phyloP scores from a whole-genome alignment of 371 early-diverging fungal species.

The Saksenaea vasiformis region DNA sequence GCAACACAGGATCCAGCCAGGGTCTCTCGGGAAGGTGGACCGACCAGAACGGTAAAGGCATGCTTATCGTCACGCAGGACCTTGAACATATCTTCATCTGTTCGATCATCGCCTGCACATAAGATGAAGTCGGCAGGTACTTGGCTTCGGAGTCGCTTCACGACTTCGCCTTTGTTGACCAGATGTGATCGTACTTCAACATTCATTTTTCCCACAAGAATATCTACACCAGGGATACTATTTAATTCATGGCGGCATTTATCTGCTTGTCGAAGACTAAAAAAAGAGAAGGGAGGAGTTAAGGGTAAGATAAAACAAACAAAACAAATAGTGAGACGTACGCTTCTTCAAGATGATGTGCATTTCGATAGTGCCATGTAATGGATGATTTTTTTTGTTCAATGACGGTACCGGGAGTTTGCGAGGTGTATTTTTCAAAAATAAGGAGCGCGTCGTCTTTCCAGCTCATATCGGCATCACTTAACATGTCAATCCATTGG shows the following conservation, averaged over 20 bases:
- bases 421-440: slow-evolving; percentile 86
- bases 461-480: slow-evolving; percentile 86
- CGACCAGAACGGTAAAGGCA: slow-evolving; percentile 37
- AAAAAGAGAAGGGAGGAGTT: neutral
- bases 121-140: slow-evolving; percentile 75
- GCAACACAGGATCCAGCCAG: slow-evolving; percentile 34
- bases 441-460: slow-evolving; percentile 83
- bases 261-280: slow-evolving; percentile 65
- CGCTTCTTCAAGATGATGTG: slow-evolving; percentile 41
- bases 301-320: neutral
- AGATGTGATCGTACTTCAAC: slow-evolving; percentile 86
- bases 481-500: slow-evolving; percentile 85
- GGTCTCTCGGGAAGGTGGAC: slow-evolving; percentile 36
- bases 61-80: slow-evolving; percentile 38
- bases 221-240: slow-evolving; percentile 87
- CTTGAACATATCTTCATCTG: slow-evolving; percentile 96
- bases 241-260: slow-evolving; percentile 84
- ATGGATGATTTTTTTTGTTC: slow-evolving; percentile 85
- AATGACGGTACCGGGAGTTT: slow-evolving; percentile 90
- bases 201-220: slow-evolving; percentile 95
- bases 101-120: slow-evolving; percentile 96
- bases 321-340: slow-evolving; percentile 58
- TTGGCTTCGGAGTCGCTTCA: slow-evolving; percentile 63
- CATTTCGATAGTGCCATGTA: slow-evolving; percentile 93
- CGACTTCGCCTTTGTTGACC: slow-evolving; percentile 93